phyloP scores from a whole-genome alignment of 257 asterid genomes.

The Petrea volubilis region DNA sequence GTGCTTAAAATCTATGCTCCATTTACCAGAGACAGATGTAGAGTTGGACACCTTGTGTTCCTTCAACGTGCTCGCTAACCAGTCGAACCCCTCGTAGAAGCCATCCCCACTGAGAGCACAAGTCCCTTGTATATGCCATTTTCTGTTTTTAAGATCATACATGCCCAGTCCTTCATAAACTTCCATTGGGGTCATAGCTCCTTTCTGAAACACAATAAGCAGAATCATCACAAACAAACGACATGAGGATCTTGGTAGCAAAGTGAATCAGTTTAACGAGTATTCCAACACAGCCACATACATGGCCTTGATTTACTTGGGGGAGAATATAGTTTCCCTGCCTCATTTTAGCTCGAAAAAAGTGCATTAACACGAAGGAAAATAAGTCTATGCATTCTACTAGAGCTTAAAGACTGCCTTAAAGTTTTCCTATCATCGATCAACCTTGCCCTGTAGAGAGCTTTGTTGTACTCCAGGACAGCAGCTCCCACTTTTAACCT shows the following conservation, averaged over 20 bases:
- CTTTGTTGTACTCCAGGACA: neutral
- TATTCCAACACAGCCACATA: neutral
- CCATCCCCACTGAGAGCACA: conserved; percentile 86
- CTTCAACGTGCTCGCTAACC: conserved; percentile 75
- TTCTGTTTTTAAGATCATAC: conserved; percentile 66
- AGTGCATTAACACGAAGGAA: neutral
- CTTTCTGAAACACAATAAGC: conserved; percentile 55
- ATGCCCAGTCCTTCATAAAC: conserved; percentile 86
- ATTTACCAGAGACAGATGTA: too few species aligned
- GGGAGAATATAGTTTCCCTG: neutral
- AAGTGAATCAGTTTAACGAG: neutral
- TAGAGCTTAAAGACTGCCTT: neutral
- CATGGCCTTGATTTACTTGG: neutral
- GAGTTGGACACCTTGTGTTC: conserved; percentile 70
- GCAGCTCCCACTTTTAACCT: neutral
- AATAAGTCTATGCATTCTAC: neutral
- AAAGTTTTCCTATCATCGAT: neutral
- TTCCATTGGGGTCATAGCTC: conserved; percentile 87
- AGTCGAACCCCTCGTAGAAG: conserved; percentile 80
- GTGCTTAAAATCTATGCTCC: too few species aligned
- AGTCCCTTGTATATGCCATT: conserved; percentile 88
- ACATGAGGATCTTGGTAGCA: neutral
- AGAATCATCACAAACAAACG: conserved; percentile 1
- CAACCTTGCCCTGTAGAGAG: neutral
- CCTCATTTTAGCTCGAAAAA: neutral